phyloP scores from a whole-genome alignment of 495 filamentous ascomycete genomes.

The Astrocystis sublimbata region DNA sequence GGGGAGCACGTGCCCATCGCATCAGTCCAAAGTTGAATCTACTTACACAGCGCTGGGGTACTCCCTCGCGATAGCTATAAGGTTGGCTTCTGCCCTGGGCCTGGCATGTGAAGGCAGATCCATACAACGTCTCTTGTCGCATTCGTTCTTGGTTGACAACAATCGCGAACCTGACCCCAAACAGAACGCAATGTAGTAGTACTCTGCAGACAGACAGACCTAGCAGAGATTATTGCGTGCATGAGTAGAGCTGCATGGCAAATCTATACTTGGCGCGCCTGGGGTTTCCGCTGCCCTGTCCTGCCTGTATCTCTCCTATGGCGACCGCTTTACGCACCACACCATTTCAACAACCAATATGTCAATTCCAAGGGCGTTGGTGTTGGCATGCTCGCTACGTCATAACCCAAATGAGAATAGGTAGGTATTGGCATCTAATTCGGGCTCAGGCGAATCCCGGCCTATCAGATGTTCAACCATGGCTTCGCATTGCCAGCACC shows the following conservation, averaged over 20 bases:
- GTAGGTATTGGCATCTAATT: neutral
- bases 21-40: neutral
- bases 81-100: neutral
- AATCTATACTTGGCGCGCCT: neutral
- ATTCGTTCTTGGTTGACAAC: neutral
- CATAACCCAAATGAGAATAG: neutral
- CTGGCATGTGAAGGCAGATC: slow-evolving; percentile 3
- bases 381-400: neutral
- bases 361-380: neutral
- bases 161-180: neutral
- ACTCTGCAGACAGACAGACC: neutral
- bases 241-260: neutral
- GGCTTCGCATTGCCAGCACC: neutral
- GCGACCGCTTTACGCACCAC: neutral
- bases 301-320: neutral
- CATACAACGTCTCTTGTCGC: neutral
- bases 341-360: neutral
- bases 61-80: no score
- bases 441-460: neutral
- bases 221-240: neutral
- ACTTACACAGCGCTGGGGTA: no score
- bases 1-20: neutral
- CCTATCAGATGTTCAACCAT: no score
- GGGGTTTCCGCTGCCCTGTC: neutral
- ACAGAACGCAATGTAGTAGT: neutral